Evolutionary conservation across 176 grass and related monocot species (phyloP).

Genomic region (Alopecurus myosuroides): DNA sequence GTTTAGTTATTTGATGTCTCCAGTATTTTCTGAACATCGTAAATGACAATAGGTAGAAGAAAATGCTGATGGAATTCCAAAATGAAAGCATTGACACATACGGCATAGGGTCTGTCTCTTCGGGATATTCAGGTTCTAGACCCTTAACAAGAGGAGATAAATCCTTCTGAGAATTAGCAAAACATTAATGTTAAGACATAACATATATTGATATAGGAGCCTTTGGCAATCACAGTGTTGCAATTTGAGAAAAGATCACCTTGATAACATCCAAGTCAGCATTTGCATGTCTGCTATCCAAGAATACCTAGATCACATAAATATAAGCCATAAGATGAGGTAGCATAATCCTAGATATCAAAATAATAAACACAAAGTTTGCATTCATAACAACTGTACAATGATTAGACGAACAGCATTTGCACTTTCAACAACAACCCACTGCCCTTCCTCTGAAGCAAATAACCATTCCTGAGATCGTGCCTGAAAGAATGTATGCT

Average conservation of each 20-base stretch:
- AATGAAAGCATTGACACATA: constrained; percentile 36
- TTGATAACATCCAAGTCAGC: constrained; percentile 80
- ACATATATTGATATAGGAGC: neutral
- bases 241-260: constrained; percentile 38
- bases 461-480: constrained; percentile 93
- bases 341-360: constrained; percentile 19
- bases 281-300: constrained; percentile 77
- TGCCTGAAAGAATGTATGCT: constrained; percentile 48
- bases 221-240: neutral
- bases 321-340: neutral
- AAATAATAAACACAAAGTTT: constrained; percentile 4
- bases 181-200: constrained; percentile 18
- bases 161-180: constrained; percentile 61
- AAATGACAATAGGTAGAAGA: neutral
- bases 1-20: neutral
- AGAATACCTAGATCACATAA: constrained; percentile 67
- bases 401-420: constrained; percentile 86
- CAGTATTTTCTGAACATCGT: neutral
- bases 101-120: constrained; percentile 73
- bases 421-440: constrained; percentile 86
- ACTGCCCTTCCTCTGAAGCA: constrained; percentile 93
- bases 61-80: neutral
- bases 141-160: constrained; percentile 89
- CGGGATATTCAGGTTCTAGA: constrained; percentile 76
- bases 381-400: constrained; percentile 35